Percentiles rank a stretch among this genome's conserved stretches.
phyloP scores from a whole-genome alignment of 495 filamentous ascomycete genomes.

The Letharia columbiana region DNA sequence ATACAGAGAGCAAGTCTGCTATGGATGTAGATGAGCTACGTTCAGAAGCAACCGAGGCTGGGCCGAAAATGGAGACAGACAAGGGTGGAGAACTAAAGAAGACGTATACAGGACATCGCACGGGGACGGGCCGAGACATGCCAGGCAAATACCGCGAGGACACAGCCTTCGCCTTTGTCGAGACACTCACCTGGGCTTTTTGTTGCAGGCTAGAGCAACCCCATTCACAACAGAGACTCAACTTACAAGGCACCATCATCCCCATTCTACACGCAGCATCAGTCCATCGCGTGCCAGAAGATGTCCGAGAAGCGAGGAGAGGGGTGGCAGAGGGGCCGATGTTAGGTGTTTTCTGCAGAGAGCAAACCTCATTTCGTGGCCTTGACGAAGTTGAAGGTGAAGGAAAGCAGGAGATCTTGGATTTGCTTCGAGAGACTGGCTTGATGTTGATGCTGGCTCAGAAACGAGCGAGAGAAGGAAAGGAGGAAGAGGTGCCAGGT shows the following conservation, averaged over 20 bases:
- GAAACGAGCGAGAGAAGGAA: constrained; percentile 67
- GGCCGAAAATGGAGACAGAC: neutral
- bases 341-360: constrained; percentile 47
- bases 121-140: constrained; percentile 59
- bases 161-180: constrained; percentile 61
- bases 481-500: constrained; percentile 54
- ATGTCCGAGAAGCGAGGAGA: constrained; percentile 57
- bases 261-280: constrained; percentile 46
- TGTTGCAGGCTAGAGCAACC: constrained; percentile 61
- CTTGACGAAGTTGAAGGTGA: constrained; percentile 35
- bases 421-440: constrained; percentile 65
- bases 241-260: constrained; percentile 45
- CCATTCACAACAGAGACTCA: constrained; percentile 52
- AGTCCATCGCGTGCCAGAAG: constrained; percentile 58
- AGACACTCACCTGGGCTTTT: constrained; percentile 72
- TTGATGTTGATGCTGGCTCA: constrained; percentile 71
- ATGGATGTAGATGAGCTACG: constrained; percentile 34
- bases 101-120: constrained; percentile 47
- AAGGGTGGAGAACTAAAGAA: constrained; percentile 15
- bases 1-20: constrained; percentile 8
- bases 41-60: constrained; percentile 1
- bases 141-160: constrained; percentile 66
- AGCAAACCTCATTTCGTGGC: constrained; percentile 46
- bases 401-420: constrained; percentile 50
- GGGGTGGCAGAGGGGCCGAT: constrained; percentile 72